Evolutionary conservation across 176 grass and related monocot species (phyloP).

Genomic region (Cenchrus americanus): DNA sequence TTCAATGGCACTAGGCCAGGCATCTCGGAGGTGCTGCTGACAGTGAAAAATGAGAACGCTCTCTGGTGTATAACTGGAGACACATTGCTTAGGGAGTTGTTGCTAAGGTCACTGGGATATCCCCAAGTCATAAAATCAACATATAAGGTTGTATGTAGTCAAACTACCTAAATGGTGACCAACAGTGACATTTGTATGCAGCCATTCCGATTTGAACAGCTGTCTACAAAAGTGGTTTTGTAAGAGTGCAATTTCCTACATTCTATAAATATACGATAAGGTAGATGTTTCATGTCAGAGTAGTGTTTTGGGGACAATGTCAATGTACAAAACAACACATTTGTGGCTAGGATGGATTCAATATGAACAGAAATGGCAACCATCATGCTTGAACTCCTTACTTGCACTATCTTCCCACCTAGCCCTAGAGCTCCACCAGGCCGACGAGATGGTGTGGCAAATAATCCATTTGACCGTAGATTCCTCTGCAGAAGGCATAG

Average conservation of each 20-base stretch:
- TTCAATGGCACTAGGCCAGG: no score
- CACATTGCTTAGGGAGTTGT: no score
- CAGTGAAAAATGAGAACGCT: no score
- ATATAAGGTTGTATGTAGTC: neutral
- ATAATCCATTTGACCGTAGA: conserved; percentile 82
- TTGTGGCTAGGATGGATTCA: conserved; percentile 4
- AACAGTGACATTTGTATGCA: neutral
- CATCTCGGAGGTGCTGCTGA: no score
- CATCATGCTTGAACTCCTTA: conserved; percentile 38
- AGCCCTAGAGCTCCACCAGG: conserved; percentile 54
- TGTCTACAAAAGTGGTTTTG: neutral
- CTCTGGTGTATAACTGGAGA: no score
- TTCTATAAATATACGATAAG: neutral
- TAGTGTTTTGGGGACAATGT: neutral
- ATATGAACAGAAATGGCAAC: conserved; percentile 7
- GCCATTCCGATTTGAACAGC: neutral
- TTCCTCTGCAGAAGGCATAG: conserved; percentile 96
- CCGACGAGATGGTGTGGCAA: conserved; percentile 75
- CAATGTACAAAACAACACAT: neutral
- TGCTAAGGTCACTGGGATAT: neutral
- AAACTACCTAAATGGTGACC: neutral
- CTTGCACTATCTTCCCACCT: conserved; percentile 63
- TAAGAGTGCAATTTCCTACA: neutral
- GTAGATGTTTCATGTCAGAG: neutral
- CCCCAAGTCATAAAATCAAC: neutral